phyloP scores from a whole-genome alignment of 441 rosid species.

The Erodium chrysanthum region DNA sequence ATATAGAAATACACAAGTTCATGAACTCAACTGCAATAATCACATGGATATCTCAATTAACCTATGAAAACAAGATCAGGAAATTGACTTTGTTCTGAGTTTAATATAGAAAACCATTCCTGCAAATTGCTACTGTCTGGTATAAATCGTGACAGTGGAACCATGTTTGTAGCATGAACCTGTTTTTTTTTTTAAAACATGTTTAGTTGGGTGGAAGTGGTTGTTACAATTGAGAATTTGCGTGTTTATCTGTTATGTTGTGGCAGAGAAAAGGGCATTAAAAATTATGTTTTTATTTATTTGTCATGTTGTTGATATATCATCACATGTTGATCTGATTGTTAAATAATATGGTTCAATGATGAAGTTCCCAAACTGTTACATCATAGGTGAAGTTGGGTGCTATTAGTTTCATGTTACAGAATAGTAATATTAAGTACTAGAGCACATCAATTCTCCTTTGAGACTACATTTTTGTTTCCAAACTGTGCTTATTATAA shows the following conservation, averaged over 20 bases:
- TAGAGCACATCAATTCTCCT: background rate
- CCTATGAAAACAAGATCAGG: background rate
- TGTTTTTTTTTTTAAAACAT: too few species aligned
- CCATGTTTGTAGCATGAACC: too few species aligned
- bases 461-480: background rate
- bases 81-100: background rate
- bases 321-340: background rate
- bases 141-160: too few species aligned
- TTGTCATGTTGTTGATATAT: background rate
- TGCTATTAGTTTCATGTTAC: background rate
- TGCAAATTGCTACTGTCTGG: background rate
- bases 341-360: too few species aligned
- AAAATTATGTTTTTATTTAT: background rate
- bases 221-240: background rate
- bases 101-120: background rate
- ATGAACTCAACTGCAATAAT: background rate
- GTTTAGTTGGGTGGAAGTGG: too few species aligned
- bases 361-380: background rate
- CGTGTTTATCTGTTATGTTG: background rate
- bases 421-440: background rate
- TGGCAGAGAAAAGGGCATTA: too few species aligned
- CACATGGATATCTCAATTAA: background rate
- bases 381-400: background rate
- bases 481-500: background rate
- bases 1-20: background rate